Percentiles rank a stretch among this genome's conserved stretches.
Conservation (phyloP, 306 rosid genomes). For the Casuarina cunninghamiana region DNA sequence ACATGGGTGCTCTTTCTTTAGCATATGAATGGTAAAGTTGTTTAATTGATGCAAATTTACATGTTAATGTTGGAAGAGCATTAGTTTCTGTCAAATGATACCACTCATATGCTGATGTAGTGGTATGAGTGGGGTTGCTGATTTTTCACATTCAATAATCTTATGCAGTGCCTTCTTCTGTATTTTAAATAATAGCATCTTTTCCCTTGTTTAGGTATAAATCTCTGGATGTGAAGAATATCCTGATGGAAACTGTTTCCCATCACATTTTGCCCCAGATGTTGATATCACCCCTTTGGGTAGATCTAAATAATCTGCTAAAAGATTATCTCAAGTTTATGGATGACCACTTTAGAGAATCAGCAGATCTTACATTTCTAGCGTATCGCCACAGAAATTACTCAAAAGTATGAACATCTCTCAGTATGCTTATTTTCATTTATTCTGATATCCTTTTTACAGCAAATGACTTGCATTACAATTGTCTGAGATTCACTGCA, state of each 20-base stretch:
- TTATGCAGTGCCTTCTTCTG: conserved; percentile 9
- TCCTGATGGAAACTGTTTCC: conserved; percentile 81
- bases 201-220: conserved; percentile 66
- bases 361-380: conserved; percentile 93
- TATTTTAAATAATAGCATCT: conserved; percentile 18
- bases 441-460: conserved; percentile 22
- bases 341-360: conserved; percentile 97
- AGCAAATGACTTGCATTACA: conserved; percentile 17
- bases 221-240: conserved; percentile 87
- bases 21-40: conserved; percentile 77
- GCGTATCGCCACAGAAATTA: conserved; percentile 95
- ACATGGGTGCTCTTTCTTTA: conserved; percentile 73
- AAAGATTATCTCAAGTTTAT: conserved; percentile 91
- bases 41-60: conserved; percentile 14
- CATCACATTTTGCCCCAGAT: conserved; percentile 94
- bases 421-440: conserved; percentile 1
- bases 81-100: not conserved
- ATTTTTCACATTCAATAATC: not conserved
- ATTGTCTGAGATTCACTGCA: conserved; percentile 19
- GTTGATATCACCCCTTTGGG: conserved; percentile 87
- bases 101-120: not conserved
- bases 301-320: conserved; percentile 57
- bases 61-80: not conserved
- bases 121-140: not conserved
- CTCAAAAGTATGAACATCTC: conserved; percentile 64